Evolutionary conservation across 2,329 filamentous ascomycete species (phyloP).

Genomic region (Aureobasidium vineae): DNA sequence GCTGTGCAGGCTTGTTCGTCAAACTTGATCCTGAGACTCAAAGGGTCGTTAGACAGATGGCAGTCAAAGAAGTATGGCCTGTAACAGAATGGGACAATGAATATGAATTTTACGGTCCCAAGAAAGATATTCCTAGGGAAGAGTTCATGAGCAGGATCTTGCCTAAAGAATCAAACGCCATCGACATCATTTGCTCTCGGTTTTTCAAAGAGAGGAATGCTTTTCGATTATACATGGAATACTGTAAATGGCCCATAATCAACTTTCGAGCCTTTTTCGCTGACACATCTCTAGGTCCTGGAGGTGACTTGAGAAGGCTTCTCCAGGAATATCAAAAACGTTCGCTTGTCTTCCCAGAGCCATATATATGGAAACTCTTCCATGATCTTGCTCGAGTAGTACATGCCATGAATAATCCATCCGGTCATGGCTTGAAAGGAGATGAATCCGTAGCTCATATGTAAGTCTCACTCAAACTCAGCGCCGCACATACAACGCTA

Average conservation of each 20-base stretch:
- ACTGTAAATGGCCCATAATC: not conserved
- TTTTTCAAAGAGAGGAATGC: not conserved
- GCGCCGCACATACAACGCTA: not conserved
- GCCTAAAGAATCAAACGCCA: not conserved
- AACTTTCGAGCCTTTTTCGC: no score
- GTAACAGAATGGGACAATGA: not conserved
- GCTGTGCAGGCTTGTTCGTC: constrained; percentile 6
- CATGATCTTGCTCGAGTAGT: constrained; percentile 26
- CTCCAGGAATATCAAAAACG: not conserved
- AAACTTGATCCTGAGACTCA: not conserved
- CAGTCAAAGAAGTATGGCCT: constrained; percentile 2
- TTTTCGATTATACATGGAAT: constrained; percentile 29
- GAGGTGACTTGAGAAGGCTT: constrained; percentile 1
- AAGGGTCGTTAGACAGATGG: constrained; percentile 16
- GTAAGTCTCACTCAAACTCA: not conserved
- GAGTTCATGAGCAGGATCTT: not conserved
- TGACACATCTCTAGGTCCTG: not conserved
- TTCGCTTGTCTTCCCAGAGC: constrained; percentile 28
- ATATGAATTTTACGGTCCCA: not conserved
- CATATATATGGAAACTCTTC: constrained; percentile 31
- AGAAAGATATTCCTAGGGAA: not conserved
- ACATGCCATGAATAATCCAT: not conserved
- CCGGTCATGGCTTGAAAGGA: not conserved
- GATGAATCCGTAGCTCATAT: not conserved
- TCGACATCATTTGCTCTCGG: not conserved